Evolutionary conservation across 2,329 filamentous ascomycete genomes (phyloP).

Genomic region (Tricladium varicosporioides): DNA sequence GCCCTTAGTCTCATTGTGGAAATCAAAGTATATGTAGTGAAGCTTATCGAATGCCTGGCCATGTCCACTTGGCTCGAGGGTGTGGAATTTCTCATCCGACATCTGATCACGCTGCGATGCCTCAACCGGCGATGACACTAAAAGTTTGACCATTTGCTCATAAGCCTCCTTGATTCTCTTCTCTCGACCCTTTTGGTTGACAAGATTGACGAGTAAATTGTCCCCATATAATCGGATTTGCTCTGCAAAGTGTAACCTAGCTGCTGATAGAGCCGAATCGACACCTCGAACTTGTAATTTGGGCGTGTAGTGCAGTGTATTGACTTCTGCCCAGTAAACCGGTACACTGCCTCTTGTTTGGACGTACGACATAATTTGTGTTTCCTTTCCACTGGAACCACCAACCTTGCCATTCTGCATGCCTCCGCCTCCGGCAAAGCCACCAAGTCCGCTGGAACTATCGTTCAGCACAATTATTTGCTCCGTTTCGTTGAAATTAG

Average conservation of each 20-base stretch:
- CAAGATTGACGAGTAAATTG: slow-evolving; percentile 94
- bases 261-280: slow-evolving; percentile 75
- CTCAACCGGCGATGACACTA: slow-evolving; percentile 69
- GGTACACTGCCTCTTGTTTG: slow-evolving; percentile 96
- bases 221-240: slow-evolving; percentile 93
- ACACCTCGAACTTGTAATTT: slow-evolving; percentile 84
- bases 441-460: slow-evolving; percentile 67
- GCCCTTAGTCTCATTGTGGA: slow-evolving; percentile 96
- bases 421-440: slow-evolving; percentile 74
- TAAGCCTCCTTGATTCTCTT: slow-evolving; percentile 88
- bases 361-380: slow-evolving; percentile 89
- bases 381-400: slow-evolving; percentile 63
- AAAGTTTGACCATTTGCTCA: slow-evolving; percentile 78
- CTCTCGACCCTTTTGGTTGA: slow-evolving; percentile 94
- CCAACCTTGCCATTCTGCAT: slow-evolving; percentile 72
- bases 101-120: slow-evolving; percentile 60
- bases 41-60: slow-evolving; percentile 71
- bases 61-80: slow-evolving; percentile 64
- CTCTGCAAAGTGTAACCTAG: slow-evolving; percentile 85
- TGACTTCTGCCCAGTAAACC: slow-evolving; percentile 94
- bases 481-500: slow-evolving; percentile 98
- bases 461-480: slow-evolving; percentile 91
- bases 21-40: slow-evolving; percentile 98
- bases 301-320: slow-evolving; percentile 86
- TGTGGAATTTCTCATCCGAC: slow-evolving; percentile 77